A percentile compares a stretch with the other conserved stretches of the same genome.
Evolutionary conservation across 2,329 filamentous ascomycete species (phyloP).

Genomic region (Xylaria sp.): DNA sequence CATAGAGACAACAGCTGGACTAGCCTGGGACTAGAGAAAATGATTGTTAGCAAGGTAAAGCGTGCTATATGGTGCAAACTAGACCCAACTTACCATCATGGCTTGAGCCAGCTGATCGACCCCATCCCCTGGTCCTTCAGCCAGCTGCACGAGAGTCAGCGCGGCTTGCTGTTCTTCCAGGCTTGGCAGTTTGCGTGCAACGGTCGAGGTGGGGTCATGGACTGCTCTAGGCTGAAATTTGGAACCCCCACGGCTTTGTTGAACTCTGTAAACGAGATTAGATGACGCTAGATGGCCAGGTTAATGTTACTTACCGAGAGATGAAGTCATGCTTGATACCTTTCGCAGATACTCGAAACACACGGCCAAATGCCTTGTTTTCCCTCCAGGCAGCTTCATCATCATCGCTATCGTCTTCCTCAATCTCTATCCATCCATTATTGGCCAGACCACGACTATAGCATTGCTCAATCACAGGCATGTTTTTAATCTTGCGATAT

Average conservation of each 20-base stretch:
- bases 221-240: conserved; percentile 10
- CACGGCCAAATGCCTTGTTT: conserved; percentile 69
- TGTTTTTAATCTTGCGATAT: conserved; percentile 69
- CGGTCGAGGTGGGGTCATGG: conserved; percentile 40
- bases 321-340: conserved; percentile 80
- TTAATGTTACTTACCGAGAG: conserved; percentile 61
- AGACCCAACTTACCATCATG: conserved; percentile 67
- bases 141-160: conserved; percentile 70
- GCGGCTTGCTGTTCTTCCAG: conserved; percentile 74
- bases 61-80: not conserved
- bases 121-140: conserved; percentile 60
- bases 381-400: conserved; percentile 69
- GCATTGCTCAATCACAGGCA: conserved; percentile 62
- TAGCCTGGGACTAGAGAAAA: conserved; percentile 56
- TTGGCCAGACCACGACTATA: conserved; percentile 74
- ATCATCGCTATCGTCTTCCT: conserved; percentile 68
- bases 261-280: conserved; percentile 47
- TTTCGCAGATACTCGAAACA: conserved; percentile 71
- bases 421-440: conserved; percentile 78
- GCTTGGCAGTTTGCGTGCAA: conserved; percentile 56
- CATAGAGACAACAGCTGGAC: conserved; percentile 58
- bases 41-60: conserved; percentile 24
- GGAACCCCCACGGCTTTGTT: conserved; percentile 42
- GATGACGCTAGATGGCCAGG: conserved; percentile 5
- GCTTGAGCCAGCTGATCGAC: conserved; percentile 67